Base-by-base conservation (phyloP, 1,284 basidiomycete genomes). In the Kwoniella shivajii region DNA sequence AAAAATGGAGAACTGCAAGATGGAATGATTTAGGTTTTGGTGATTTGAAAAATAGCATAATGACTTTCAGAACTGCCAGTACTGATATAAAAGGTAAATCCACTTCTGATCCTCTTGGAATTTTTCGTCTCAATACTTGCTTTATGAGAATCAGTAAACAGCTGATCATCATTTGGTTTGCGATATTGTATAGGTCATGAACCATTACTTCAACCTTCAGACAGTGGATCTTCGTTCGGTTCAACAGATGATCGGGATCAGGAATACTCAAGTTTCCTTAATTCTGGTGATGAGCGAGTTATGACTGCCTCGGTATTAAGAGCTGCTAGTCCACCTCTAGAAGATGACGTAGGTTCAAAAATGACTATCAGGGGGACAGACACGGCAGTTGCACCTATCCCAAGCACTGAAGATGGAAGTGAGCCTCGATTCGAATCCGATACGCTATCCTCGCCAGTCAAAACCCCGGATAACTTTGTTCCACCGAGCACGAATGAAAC, bases 1-100 rank as follows among this genome's bases (percentile, higher is more conserved):
- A 66, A 10, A 73, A 68, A 10, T 77, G 74, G 74, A 60, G 75
- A 26, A 76, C 73, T 10, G 75, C 76, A 1, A 67, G 71, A 54
- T 76, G 75, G 75, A 44, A 54, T 43, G 45, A 47, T 47, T 22
- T 47, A 6, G 45, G 31, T 11, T 47, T 26, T 24, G 24, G 31
- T 14, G 67, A 68, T 6, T 73, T 72, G 39, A 52, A 56, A 29
- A 51, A 49, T 16, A 68, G 65, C 33, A 43, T 67, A 10, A 49
- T 65, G 37, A 68, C 53, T 31, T 64, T 55, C 33, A 71, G 64
- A 27, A 61, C 60, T 4, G 62, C 68, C 30, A 63, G 65, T 4
- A 68, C 60, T 34, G 70, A 71, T 57, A 66, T 69, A 50, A 60
- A 61, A 50, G 68, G 73, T 71, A 42, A 62, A 69, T 65, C 39